phyloP scores from a whole-genome alignment of 2,329 filamentous ascomycete genomes.

The Aureobasidium zeae region DNA sequence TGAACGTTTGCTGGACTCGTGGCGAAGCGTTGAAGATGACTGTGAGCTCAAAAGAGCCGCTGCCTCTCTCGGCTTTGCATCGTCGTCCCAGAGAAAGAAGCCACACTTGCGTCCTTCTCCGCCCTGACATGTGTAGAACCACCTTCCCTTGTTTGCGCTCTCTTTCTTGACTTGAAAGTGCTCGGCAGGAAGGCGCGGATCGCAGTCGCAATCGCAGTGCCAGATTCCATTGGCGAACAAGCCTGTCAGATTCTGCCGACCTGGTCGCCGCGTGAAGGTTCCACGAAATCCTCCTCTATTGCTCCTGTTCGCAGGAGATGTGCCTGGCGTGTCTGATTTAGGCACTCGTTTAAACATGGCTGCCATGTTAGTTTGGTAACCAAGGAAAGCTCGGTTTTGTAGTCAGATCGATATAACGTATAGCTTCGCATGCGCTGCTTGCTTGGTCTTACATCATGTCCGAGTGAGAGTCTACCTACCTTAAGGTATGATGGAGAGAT shows the following conservation, averaged over 20 bases:
- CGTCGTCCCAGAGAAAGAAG: constrained; percentile 51
- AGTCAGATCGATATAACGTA: not conserved
- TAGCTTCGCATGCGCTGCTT: not conserved
- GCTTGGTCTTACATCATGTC: constrained; percentile 1
- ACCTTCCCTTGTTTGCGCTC: constrained; percentile 44
- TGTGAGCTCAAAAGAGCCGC: constrained; percentile 32
- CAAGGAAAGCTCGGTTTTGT: not conserved
- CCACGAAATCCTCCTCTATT: constrained; percentile 4
- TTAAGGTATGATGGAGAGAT: too few relatives aligned
- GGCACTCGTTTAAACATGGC: constrained; percentile 14
- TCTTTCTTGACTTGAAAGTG: constrained; percentile 51
- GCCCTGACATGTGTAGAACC: constrained; percentile 49
- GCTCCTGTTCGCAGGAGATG: constrained; percentile 1
- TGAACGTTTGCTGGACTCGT: constrained; percentile 1
- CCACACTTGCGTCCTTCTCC: constrained; percentile 40
- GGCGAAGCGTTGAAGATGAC: constrained; percentile 5
- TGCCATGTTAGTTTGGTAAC: not conserved
- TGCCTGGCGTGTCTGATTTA: not conserved
- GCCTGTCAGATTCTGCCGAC: constrained; percentile 19
- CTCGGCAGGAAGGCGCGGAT: constrained; percentile 43
- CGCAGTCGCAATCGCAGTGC: constrained; percentile 53
- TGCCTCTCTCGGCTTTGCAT: constrained; percentile 43
- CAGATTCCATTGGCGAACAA: constrained; percentile 33
- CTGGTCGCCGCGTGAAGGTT: constrained; percentile 1
- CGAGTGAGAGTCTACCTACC: constrained; percentile 4